Base-by-base conservation (phyloP, 140 eudicot species). In the Senecio squalidus region DNA sequence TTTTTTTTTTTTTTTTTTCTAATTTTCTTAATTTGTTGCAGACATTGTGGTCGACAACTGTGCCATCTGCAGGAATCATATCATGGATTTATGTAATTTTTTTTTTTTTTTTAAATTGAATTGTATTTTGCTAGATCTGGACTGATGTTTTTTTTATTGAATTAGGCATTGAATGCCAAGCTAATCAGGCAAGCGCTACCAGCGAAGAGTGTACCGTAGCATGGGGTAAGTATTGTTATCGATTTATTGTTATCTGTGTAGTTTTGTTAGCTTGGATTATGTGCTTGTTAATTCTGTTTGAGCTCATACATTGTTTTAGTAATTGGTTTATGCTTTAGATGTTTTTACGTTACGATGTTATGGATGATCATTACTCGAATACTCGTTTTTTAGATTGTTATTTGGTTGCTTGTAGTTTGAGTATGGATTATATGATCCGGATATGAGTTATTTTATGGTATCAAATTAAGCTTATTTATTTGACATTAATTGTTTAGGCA, bases 201-300 rank as follows among this genome's bases (percentile, higher is more conserved):
- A 89, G 97, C 24, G 97, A 89, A 68, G 97, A 89, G 71, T 89
- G 97, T 68, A 89, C 97, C 9, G 97, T 89, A 45, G 97, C 97
- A 66, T 89, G 97, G 97, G 97, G 97, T 89, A 70, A 31, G 91
- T 58, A 26, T 27, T 45, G 14, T 54, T 6, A 24, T n/a, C 73
- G 64, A 55, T 52, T 46, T 10, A 22, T n/a, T 30, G 0, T 18
- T 17, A 0, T 4, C 11, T 43, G 18, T 41, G n/a, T 31, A 31
- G 6, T 31, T 31, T 31, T 5, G 2, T 33, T 33, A 33, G n/a
- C n/a, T n/a, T n/a, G n/a, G n/a, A n/a, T 7, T 33, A 9, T 1
- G 9, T 33, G 2, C 13, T 33, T 6, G 39, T 33, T 9, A 33
- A 33, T 33, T 33, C 10, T 33, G 39, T 33, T 33, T 6, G n/a